phyloP scores from a whole-genome alignment of 2,329 filamentous ascomycete species.

The Xylaria sp. region DNA sequence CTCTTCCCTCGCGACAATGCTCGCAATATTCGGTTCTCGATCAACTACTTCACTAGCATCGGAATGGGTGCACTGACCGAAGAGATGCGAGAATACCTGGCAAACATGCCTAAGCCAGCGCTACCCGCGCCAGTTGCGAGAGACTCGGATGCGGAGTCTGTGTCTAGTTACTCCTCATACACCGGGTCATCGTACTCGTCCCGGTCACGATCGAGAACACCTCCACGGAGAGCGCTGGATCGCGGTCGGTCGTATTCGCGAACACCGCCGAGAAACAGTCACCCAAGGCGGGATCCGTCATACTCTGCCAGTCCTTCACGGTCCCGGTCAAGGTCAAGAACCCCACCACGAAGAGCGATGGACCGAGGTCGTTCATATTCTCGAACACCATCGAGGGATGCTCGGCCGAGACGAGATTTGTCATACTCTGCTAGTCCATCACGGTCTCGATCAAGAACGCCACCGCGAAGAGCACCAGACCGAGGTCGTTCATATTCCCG shows the following conservation, averaged over 20 bases:
- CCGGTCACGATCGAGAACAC: slow-evolving; percentile 53
- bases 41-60: slow-evolving; percentile 99
- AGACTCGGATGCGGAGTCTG: slow-evolving; percentile 72
- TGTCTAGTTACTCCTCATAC: slow-evolving; percentile 81
- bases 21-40: slow-evolving; percentile 91
- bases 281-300: too few relatives aligned
- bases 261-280: slow-evolving; percentile 40
- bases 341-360: slow-evolving; percentile 42
- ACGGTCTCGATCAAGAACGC: slow-evolving; percentile 54
- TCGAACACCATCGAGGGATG: slow-evolving; percentile 41
- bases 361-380: slow-evolving; percentile 47
- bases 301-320: too few relatives aligned
- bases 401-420: slow-evolving; percentile 40
- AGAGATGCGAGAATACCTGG: slow-evolving; percentile 88
- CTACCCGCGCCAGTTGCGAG: slow-evolving; percentile 67
- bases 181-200: slow-evolving; percentile 64
- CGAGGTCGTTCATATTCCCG: slow-evolving; percentile 46
- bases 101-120: slow-evolving; percentile 86
- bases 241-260: slow-evolving; percentile 46
- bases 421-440: too few relatives aligned
- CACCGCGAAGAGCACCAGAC: slow-evolving; percentile 43
- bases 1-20: slow-evolving; percentile 90
- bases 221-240: slow-evolving; percentile 42
- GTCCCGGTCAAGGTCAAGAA: slow-evolving; percentile 51
- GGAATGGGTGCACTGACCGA: slow-evolving; percentile 95